Evolutionary conservation across 371 early-diverging fungal species (phyloP).

Genomic region (Rhizopus delemar): DNA sequence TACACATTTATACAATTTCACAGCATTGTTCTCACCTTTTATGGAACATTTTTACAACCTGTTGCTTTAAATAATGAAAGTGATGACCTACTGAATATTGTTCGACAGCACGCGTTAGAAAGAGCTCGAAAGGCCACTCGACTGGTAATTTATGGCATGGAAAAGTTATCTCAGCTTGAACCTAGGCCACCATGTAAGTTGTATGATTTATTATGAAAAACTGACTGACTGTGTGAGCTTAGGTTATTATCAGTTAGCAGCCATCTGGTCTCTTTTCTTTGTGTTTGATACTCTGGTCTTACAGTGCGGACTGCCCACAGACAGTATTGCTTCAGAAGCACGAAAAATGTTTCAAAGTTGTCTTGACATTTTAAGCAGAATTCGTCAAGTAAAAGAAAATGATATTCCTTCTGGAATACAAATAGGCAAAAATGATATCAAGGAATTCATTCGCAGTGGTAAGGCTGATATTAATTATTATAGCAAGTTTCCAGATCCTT

Average conservation of each 20-base stretch:
- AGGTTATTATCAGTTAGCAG: slow-evolving; percentile 12
- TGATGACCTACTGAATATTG: slow-evolving; percentile 6
- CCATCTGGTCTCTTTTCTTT: slow-evolving; percentile 5
- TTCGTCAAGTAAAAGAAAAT: neutral
- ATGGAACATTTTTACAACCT: slow-evolving; percentile 19
- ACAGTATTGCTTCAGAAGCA: slow-evolving; percentile 9
- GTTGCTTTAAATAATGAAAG: neutral
- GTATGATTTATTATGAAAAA: neutral
- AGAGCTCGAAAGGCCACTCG: slow-evolving; percentile 5
- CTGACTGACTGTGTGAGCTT: neutral
- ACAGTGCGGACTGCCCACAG: neutral
- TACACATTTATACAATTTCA: slow-evolving; percentile 15
- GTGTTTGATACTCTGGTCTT: slow-evolving; percentile 12
- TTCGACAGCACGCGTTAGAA: slow-evolving; percentile 12
- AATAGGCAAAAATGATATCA: neutral
- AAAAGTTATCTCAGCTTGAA: neutral
- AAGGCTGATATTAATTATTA: slow-evolving; percentile 9
- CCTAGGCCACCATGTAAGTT: slow-evolving; percentile 12
- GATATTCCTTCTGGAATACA: neutral
- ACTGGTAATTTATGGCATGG: slow-evolving; percentile 9
- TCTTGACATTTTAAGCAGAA: slow-evolving; percentile 1
- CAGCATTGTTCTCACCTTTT: slow-evolving; percentile 1
- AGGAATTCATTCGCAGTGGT: neutral
- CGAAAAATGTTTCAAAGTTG: neutral
- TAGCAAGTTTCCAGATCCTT: slow-evolving; percentile 16